phyloP scores from a whole-genome alignment of 192 early-diverging fungal genomes.

The Backusella macrospora region DNA sequence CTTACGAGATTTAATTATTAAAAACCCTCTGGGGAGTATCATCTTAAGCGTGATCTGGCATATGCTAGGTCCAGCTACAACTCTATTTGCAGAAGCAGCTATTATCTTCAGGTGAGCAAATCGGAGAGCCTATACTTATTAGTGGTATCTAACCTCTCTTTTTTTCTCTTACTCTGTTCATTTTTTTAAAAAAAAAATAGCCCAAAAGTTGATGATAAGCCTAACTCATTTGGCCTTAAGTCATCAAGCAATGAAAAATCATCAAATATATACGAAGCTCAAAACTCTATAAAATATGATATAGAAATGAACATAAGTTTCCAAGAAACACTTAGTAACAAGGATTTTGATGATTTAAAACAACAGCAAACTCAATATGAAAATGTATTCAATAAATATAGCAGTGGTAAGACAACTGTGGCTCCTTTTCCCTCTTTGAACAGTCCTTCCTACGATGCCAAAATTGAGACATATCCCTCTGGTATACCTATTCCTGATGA shows the following conservation, averaged over 20 bases:
- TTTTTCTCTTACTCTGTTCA: neutral
- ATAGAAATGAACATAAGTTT: conserved; percentile 1
- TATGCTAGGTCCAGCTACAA: conserved; percentile 24
- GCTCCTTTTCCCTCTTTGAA: neutral
- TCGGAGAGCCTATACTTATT: neutral
- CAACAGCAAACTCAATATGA: conserved; percentile 15
- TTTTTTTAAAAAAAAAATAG: conserved; percentile 1
- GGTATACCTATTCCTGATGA: conserved; percentile 3
- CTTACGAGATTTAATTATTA: conserved; percentile 30
- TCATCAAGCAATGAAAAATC: conserved; percentile 14
- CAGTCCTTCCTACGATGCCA: neutral
- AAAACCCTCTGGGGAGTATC: conserved; percentile 20
- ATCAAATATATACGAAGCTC: neutral
- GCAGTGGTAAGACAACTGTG: neutral
- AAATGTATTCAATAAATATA: conserved; percentile 7
- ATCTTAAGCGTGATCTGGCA: conserved; percentile 32
- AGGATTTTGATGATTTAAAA: conserved; percentile 18
- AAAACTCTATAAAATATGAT: neutral
- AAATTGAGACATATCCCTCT: neutral
- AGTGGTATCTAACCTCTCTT: neutral
- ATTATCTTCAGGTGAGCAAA: conserved; percentile 26
- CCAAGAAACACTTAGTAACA: conserved; percentile 17
- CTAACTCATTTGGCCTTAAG: conserved; percentile 18
- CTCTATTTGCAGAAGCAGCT: conserved; percentile 29
- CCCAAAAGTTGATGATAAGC: conserved; percentile 7